Evolutionary conservation across 1,284 basidiomycete species (phyloP), one percentile per base, ranked within the genome.

Genomic region (Cryptococcus amylolentus): DNA sequence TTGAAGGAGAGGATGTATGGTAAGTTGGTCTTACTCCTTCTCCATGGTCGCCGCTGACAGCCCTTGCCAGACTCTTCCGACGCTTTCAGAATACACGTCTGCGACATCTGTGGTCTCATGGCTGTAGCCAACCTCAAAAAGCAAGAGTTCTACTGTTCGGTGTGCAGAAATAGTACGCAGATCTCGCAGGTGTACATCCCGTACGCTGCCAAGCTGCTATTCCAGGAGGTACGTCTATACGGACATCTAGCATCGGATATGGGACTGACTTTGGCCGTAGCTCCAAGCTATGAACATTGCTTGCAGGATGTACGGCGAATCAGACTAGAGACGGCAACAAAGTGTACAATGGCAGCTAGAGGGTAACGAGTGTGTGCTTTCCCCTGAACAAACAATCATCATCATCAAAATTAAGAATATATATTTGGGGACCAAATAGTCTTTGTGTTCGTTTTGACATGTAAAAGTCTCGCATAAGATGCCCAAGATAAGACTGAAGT

Each of bases 111-210:
- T 71, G 94, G 93, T 68, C 80, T 97, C 59, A 94, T 91, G 27
- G 93, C 93, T 2, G 93, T 96, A 70, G 93, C 93, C 7, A 96
- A 96, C 77, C 80, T 97, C 62, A 81, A 81, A 65, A 81, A 80
- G 71, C 80, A 81, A 64, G 77, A 77, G 54, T 81, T 81, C 72
- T 79, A 81, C 68, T 79, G 78, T 60, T 87, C 72, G 14, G 71
- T 92, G 42, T 97, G 93, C 79, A 89, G 92, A 72, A 97, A 96
- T 81, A 94, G 93, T 80, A 95, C 92, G 38, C 88, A 89, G 47
- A 88, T 89, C 70, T 93, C 89, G 55, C 91, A 94, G 67, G 77
- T 93, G 20, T 91, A 90, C 70, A 91, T 93, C 77, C 91, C 91
- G 41, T 93, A 93, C 71, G 91, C 91, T 14, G 90, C 90, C 18